These are phyloP conservation scores for Globisporangium rhizosaccharum DNA, from an alignment of 352 stramenopile genomes.

Conservation along the genomic window DNA sequence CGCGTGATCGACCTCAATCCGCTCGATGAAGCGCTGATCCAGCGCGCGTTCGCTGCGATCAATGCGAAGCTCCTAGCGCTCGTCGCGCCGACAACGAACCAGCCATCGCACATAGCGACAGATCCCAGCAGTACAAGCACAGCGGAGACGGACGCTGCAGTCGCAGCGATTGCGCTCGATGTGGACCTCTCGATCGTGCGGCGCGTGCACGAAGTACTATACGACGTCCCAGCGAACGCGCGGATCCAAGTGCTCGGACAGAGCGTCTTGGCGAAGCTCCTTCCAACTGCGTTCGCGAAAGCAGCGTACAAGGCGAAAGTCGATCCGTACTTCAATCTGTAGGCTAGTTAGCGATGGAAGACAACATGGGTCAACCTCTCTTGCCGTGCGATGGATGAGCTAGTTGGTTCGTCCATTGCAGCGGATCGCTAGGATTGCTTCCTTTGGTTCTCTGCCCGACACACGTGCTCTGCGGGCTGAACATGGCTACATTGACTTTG, in stretches of 20 bases:
- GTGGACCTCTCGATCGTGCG: constrained; percentile 48
- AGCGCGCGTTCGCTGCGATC: constrained; percentile 47
- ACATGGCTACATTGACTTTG: too few species aligned
- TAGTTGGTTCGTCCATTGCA: too few species aligned
- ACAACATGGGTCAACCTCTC: too few species aligned
- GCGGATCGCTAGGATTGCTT: too few species aligned
- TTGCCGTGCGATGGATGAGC: too few species aligned
- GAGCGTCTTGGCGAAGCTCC: constrained; percentile 38
- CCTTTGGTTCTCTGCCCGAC: too few species aligned
- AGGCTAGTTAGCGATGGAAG: constrained; percentile 1
- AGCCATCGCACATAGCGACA: constrained; percentile 2
- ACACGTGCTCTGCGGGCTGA: too few species aligned
- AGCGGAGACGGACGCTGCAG: constrained; percentile 8
- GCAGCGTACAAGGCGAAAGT: constrained; percentile 68
- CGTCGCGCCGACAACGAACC: constrained; percentile 14
- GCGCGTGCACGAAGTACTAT: constrained; percentile 58
- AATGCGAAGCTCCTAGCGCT: constrained; percentile 51
- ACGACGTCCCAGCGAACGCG: constrained; percentile 49
- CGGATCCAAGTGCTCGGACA: constrained; percentile 61
- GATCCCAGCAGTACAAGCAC: neutral
- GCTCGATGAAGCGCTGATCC: constrained; percentile 49
- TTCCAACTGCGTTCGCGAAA: constrained; percentile 61
- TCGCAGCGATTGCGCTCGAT: constrained; percentile 48
- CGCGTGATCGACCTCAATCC: constrained; percentile 53
- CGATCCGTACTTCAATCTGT: constrained; percentile 71